Conservation (phyloP, 2,329 filamentous ascomycete genomes). For the Alternaria sp. region DNA sequence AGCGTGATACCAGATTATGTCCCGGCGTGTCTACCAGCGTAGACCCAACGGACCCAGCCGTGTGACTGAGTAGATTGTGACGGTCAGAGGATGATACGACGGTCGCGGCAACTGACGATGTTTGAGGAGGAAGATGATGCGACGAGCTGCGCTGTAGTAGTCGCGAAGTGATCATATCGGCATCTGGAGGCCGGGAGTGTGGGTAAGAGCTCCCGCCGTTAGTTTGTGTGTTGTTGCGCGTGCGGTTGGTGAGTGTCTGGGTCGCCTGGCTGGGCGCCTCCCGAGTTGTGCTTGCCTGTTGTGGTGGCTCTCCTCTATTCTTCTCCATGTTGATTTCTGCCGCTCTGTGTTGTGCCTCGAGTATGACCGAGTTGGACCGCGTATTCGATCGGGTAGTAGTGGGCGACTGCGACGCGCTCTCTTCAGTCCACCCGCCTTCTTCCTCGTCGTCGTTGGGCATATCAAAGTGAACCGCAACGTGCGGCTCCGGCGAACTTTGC, state of each 20-base stretch:
- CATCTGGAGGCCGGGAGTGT: conserved; percentile 59
- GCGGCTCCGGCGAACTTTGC: conserved; percentile 47
- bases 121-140: conserved; percentile 68
- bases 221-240: conserved; percentile 31
- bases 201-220: conserved; percentile 47
- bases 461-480: conserved; percentile 55
- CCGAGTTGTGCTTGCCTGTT: conserved; percentile 20
- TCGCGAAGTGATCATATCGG: conserved; percentile 72
- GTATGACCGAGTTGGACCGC: conserved; percentile 52
- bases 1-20: conserved; percentile 56
- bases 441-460: conserved; percentile 44
- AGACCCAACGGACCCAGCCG: conserved; percentile 50
- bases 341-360: conserved; percentile 44
- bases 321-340: conserved; percentile 37
- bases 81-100: conserved; percentile 56
- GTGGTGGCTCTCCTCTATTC: conserved; percentile 31
- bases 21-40: conserved; percentile 54
- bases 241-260: conserved; percentile 41
- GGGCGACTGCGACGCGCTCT: conserved; percentile 54
- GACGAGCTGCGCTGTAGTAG: conserved; percentile 71
- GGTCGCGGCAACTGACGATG: conserved; percentile 67
- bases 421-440: conserved; percentile 53
- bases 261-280: conserved; percentile 23
- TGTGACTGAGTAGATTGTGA: conserved; percentile 49
- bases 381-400: conserved; percentile 54